phyloP scores from a whole-genome alignment of 805 yeast species.

The Starmerella vaccinii region DNA sequence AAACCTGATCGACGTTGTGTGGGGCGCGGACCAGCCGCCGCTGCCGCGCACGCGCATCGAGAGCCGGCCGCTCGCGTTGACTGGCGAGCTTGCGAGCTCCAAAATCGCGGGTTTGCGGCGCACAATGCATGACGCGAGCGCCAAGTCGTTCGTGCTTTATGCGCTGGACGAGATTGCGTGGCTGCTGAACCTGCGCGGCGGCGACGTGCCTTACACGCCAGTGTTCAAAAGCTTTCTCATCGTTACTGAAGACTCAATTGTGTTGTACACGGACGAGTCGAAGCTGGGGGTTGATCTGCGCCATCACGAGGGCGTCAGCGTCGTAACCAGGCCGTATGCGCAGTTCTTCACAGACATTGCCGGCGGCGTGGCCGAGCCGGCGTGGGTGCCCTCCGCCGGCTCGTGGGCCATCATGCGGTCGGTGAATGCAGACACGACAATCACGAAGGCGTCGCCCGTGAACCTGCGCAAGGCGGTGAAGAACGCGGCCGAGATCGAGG shows the following conservation, averaged over 20 bases:
- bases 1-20: slow-evolving; percentile 66
- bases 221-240: slow-evolving; percentile 67
- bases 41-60: slow-evolving; percentile 44
- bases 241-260: slow-evolving; percentile 35
- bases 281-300: not conserved
- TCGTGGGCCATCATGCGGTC: slow-evolving; percentile 59
- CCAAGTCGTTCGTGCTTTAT: slow-evolving; percentile 44
- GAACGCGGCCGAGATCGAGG: slow-evolving; percentile 58
- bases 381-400: slow-evolving; percentile 48
- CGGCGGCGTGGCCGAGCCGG: slow-evolving; percentile 6
- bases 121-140: slow-evolving; percentile 25
- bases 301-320: slow-evolving; percentile 19
- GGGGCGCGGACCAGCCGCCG: slow-evolving; percentile 58
- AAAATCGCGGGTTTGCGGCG: slow-evolving; percentile 42
- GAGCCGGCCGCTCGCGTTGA: slow-evolving; percentile 41
- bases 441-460: slow-evolving; percentile 47
- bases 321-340: slow-evolving; percentile 5
- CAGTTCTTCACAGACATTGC: slow-evolving; percentile 8
- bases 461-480: slow-evolving; percentile 64
- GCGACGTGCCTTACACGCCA: slow-evolving; percentile 76
- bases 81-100: slow-evolving; percentile 54
- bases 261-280: slow-evolving; percentile 42
- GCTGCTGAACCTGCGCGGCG: slow-evolving; percentile 75
- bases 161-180: slow-evolving; percentile 85
- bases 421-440: slow-evolving; percentile 34